Percentiles rank a stretch among this genome's conserved stretches.
phyloP scores from a whole-genome alignment of 345 rosid species.

The Salix brachista region DNA sequence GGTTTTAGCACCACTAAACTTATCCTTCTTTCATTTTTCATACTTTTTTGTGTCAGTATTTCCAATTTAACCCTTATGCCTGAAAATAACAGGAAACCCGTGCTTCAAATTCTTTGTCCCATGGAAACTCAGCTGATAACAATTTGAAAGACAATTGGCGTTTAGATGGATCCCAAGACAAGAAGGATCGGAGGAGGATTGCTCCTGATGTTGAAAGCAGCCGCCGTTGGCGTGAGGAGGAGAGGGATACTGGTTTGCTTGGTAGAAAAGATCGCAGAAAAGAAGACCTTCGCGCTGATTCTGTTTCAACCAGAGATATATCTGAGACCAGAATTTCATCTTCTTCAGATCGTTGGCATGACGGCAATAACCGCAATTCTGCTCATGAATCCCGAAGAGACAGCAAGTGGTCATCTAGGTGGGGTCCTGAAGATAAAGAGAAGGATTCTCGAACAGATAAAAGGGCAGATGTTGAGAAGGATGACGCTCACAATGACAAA shows the following conservation, averaged over 20 bases:
- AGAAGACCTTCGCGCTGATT: constrained; percentile 49
- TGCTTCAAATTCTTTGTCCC: constrained; percentile 28
- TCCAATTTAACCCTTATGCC: not conserved
- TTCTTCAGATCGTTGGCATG: constrained; percentile 70
- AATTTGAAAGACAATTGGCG: constrained; percentile 63
- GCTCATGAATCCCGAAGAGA: constrained; percentile 77
- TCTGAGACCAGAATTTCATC: constrained; percentile 50
- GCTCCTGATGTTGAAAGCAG: constrained; percentile 43
- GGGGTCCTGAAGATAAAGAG: constrained; percentile 97
- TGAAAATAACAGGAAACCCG: constrained; percentile 44
- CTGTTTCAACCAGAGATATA: constrained; percentile 37
- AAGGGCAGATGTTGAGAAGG: constrained; percentile 55
- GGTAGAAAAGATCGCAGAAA: constrained; percentile 65
- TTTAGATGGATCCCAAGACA: constrained; percentile 61
- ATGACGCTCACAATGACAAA: constrained; percentile 53
- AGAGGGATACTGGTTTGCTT: constrained; percentile 69
- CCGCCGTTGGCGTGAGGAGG: constrained; percentile 84
- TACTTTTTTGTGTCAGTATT: not conserved
- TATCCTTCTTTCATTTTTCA: not conserved
- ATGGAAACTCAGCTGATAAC: constrained; percentile 42
- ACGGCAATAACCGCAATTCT: constrained; percentile 49
- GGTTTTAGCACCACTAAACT: not conserved
- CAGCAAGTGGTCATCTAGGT: constrained; percentile 88
- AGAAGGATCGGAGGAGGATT: constrained; percentile 60
- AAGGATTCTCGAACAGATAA: constrained; percentile 66